Conservation (phyloP, 345 rosid species). For the Psidium guajava region DNA sequence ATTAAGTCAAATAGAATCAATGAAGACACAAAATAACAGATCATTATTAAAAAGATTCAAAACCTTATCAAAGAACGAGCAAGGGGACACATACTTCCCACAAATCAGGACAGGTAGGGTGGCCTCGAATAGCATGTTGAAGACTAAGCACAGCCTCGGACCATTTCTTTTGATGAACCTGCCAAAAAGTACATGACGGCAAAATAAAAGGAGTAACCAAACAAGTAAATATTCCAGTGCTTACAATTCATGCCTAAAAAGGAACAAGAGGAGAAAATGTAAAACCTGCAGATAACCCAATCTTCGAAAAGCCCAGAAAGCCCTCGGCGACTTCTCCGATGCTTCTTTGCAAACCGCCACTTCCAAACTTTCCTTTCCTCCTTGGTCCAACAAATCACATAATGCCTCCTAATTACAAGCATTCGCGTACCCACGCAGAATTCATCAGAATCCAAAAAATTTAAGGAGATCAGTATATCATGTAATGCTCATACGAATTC, state of each 20-base stretch:
- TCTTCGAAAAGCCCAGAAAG: slow-evolving; percentile 89
- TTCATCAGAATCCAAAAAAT: not conserved
- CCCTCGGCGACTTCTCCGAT: slow-evolving; percentile 73
- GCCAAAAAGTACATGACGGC: not conserved
- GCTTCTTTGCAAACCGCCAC: slow-evolving; percentile 65
- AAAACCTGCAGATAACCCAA: slow-evolving; percentile 72
- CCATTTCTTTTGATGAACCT: slow-evolving; percentile 65
- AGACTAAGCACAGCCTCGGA: slow-evolving; percentile 86
- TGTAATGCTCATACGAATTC: not conserved
- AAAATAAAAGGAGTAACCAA: not conserved
- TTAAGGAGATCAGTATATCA: not conserved
- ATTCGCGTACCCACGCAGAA: not conserved
- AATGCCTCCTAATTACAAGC: slow-evolving; percentile 40
- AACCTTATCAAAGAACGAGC: not conserved
- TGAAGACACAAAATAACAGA: not conserved
- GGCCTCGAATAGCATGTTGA: slow-evolving; percentile 92
- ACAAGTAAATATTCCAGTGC: not conserved
- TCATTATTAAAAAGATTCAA: not conserved
- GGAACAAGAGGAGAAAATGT: not conserved
- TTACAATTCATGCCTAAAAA: not conserved
- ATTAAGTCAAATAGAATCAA: not conserved
- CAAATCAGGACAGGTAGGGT: slow-evolving; percentile 62
- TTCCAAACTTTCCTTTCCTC: slow-evolving; percentile 68
- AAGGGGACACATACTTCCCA: slow-evolving; percentile 62
- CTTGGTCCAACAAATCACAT: slow-evolving; percentile 65